Conservation (phyloP, 2,329 filamentous ascomycete species). For the Clarireedia hainanense region DNA sequence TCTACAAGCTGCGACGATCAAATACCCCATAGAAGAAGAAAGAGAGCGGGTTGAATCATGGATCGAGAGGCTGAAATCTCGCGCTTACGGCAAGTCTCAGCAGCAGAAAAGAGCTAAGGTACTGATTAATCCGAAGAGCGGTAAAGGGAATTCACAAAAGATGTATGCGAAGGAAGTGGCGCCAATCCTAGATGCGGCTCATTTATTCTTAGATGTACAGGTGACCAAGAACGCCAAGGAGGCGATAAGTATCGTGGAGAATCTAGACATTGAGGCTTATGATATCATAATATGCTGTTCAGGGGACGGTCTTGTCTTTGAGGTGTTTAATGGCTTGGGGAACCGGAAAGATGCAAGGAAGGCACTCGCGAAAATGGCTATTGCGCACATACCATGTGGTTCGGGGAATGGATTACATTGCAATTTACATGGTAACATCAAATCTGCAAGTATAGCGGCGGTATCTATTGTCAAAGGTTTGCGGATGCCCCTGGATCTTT, state of each 20-base stretch:
- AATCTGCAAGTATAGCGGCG: conserved; percentile 52
- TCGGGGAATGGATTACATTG: conserved; percentile 86
- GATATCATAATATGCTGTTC: conserved; percentile 84
- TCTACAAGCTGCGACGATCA: conserved; percentile 23
- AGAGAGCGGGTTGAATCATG: conserved; percentile 38
- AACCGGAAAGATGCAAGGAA: conserved; percentile 63
- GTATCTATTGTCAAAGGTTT: conserved; percentile 78
- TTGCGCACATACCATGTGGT: conserved; percentile 81
- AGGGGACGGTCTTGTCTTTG: conserved; percentile 81
- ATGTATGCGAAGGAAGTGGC: conserved; percentile 66
- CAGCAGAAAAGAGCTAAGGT: conserved; percentile 72
- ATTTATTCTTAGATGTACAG: conserved; percentile 67
- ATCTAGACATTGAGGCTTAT: conserved; percentile 66
- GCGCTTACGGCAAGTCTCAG: conserved; percentile 61
- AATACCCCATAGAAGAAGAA: conserved; percentile 35
- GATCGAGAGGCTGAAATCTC: conserved; percentile 53
- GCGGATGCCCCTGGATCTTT: conserved; percentile 70
- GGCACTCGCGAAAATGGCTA: conserved; percentile 66
- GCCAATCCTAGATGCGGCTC: conserved; percentile 74
- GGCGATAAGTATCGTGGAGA: conserved; percentile 66
- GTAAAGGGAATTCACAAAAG: conserved; percentile 64
- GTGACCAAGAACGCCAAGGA: conserved; percentile 64
- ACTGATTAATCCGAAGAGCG: conserved; percentile 81
- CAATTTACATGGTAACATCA: conserved; percentile 67
- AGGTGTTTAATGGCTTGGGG: conserved; percentile 86